phyloP scores from a whole-genome alignment of 164 flowering plant genomes.

The Tinospora cordifolia region DNA sequence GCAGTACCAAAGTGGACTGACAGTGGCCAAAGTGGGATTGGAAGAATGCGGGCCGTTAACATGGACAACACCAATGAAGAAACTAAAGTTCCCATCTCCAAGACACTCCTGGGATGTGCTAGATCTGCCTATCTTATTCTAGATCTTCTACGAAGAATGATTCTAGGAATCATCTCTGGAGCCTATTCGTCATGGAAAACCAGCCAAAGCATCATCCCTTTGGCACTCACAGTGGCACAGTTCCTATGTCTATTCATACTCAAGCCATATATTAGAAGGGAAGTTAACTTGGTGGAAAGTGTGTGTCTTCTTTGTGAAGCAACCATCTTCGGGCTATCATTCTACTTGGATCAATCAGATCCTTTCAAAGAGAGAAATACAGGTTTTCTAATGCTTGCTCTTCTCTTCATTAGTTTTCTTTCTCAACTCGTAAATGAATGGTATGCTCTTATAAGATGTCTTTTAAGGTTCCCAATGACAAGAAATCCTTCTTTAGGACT shows the following conservation, averaged over 20 bases:
- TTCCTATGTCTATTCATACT: constrained; percentile 32
- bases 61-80: constrained; percentile 35
- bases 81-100: constrained; percentile 14
- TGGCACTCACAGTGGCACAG: constrained; percentile 39
- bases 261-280: constrained; percentile 44
- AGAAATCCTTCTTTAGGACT: constrained; percentile 32
- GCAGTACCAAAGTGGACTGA: constrained; percentile 30
- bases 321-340: constrained; percentile 39
- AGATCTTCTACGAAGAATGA: constrained; percentile 41
- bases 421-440: constrained; percentile 47
- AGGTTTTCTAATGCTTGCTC: constrained; percentile 38
- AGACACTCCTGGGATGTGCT: constrained; percentile 34
- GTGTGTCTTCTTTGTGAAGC: constrained; percentile 46
- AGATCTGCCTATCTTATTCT: constrained; percentile 44
- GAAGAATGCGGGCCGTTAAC: constrained; percentile 40
- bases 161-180: constrained; percentile 42
- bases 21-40: constrained; percentile 40
- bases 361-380: constrained; percentile 15
- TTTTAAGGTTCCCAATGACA: constrained; percentile 34
- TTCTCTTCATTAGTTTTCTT: constrained; percentile 37
- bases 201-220: constrained; percentile 30
- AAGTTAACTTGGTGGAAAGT: constrained; percentile 41
- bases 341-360: constrained; percentile 12
- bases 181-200: constrained; percentile 21
- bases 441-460: constrained; percentile 37